phyloP scores from a whole-genome alignment of 495 filamentous ascomycete genomes.

The Bacidia rubella region DNA sequence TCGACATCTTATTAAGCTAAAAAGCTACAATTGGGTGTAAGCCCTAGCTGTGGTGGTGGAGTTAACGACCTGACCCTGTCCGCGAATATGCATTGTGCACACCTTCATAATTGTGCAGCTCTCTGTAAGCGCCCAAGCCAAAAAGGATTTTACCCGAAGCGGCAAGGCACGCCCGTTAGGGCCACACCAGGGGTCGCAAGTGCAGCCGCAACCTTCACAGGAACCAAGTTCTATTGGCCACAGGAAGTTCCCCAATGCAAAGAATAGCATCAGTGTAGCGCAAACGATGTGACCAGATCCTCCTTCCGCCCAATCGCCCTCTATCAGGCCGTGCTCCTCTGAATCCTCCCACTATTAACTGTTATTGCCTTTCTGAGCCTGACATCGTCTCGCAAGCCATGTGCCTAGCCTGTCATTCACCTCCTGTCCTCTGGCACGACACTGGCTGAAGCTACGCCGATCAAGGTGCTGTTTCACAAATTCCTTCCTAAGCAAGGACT shows the following conservation, averaged over 20 bases:
- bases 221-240: neutral
- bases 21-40: too few relatives aligned
- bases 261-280: neutral
- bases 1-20: too few relatives aligned
- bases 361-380: neutral
- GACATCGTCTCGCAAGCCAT: slow-evolving; percentile 1
- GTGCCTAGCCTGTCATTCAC: neutral
- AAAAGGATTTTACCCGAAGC: neutral
- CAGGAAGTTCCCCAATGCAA: neutral
- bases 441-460: slow-evolving; percentile 2
- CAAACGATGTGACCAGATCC: neutral
- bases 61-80: too few relatives aligned
- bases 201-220: neutral
- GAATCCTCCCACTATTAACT: neutral
- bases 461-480: neutral
- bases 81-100: too few relatives aligned
- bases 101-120: too few relatives aligned
- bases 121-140: neutral
- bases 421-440: slow-evolving; percentile 2
- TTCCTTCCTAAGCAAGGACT: neutral
- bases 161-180: too few relatives aligned
- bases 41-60: too few relatives aligned
- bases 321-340: neutral
- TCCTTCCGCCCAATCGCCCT: neutral
- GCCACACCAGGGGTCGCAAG: too few relatives aligned